Evolutionary conservation across 208 protist genomes (phyloP).

Genomic region (Trypanosoma congolense): DNA sequence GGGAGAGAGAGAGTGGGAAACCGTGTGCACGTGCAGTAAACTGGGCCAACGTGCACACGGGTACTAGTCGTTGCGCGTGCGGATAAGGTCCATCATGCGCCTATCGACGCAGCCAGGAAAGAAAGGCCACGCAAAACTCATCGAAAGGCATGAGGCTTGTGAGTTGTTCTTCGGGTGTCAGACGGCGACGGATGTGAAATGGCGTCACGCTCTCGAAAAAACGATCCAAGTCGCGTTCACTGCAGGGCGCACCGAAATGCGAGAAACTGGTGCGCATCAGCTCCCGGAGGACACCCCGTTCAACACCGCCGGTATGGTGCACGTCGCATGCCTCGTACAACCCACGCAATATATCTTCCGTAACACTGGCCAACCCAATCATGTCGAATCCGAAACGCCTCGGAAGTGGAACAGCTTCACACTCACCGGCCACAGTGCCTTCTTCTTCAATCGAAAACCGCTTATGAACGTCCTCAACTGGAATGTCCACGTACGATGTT

Average conservation of each 20-base stretch:
- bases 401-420: background rate
- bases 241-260: constrained; percentile 25
- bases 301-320: constrained; percentile 16
- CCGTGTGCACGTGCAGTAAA: too few relatives aligned
- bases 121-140: constrained; percentile 26
- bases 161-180: background rate
- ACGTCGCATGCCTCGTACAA: constrained; percentile 27
- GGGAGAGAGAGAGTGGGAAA: too few relatives aligned
- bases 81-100: too few relatives aligned
- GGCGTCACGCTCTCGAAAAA: constrained; percentile 20
- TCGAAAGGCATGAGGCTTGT: constrained; percentile 21
- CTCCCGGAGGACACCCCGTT: constrained; percentile 22
- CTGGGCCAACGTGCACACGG: too few relatives aligned
- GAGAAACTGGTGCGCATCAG: constrained; percentile 18
- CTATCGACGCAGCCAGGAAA: constrained; percentile 22
- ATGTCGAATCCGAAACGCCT: constrained; percentile 19
- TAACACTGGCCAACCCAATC: constrained; percentile 13
- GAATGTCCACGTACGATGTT: background rate
- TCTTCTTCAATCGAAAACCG: background rate
- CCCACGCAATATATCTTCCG: constrained; percentile 24
- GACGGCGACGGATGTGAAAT: constrained; percentile 11
- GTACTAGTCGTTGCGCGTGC: too few relatives aligned
- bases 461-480: background rate
- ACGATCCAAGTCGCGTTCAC: constrained; percentile 16
- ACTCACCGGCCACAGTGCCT: background rate